Percentiles rank a stretch among this genome's conserved stretches.
Conservation (phyloP, 805 yeast species). For the Myxozyma lipomycoides region DNA sequence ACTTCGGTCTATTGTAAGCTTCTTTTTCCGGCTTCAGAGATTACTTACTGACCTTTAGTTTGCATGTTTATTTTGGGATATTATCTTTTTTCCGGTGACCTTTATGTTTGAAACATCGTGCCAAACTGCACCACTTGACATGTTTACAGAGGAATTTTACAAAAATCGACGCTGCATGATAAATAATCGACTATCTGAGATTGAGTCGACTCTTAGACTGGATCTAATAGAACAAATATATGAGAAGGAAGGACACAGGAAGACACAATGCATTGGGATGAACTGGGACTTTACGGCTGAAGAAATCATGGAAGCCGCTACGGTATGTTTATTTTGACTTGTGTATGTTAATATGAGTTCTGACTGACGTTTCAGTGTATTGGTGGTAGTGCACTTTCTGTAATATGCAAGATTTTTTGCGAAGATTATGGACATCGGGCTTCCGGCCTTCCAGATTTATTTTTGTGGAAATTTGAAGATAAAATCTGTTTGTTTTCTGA, state of each 20-base stretch:
- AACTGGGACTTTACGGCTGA: conserved; percentile 33
- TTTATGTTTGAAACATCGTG: conserved; percentile 36
- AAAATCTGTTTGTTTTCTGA: conserved; percentile 23
- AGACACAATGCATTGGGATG: conserved; percentile 34
- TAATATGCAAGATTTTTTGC: conserved; percentile 29
- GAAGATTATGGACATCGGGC: conserved; percentile 30
- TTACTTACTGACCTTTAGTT: conserved; percentile 26
- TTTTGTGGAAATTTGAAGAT: conserved; percentile 32
- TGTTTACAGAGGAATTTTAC: conserved; percentile 31
- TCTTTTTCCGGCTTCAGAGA: not conserved
- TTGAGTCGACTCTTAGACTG: conserved; percentile 11
- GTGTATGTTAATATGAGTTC: not conserved
- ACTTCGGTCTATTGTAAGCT: conserved; percentile 31
- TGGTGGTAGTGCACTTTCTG: conserved; percentile 24
- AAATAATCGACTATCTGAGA: conserved; percentile 28
- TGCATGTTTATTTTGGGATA: conserved; percentile 37
- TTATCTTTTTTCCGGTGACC: conserved; percentile 24
- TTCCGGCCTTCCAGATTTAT: conserved; percentile 40
- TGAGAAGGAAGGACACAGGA: conserved; percentile 19
- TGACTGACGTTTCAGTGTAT: conserved; percentile 20
- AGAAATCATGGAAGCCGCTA: conserved; percentile 28
- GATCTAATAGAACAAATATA: conserved; percentile 10
- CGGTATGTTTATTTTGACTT: conserved; percentile 13
- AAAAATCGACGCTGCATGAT: conserved; percentile 28
- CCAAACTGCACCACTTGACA: conserved; percentile 36